These are phyloP conservation scores for Vitis rotundifolia DNA, from an alignment of 164 flowering plant genomes.

Conservation along the genomic window DNA sequence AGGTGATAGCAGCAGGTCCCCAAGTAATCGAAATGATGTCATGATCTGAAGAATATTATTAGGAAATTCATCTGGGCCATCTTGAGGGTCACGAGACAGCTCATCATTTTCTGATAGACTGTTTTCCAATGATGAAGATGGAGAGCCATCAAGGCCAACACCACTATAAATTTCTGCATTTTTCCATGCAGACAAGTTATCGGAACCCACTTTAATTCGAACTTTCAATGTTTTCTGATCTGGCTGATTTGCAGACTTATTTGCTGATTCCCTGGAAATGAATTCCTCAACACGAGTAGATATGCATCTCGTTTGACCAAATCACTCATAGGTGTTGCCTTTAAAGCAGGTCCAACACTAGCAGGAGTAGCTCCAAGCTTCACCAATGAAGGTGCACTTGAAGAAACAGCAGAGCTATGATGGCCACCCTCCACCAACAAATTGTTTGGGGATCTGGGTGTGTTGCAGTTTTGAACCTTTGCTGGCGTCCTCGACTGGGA, in stretches of 20 bases:
- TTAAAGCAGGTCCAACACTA: constrained; percentile 13
- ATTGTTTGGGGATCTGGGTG: constrained; percentile 42
- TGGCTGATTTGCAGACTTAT: constrained; percentile 25
- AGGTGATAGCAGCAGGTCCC: constrained; percentile 52
- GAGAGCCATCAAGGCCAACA: constrained; percentile 73
- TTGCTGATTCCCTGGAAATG: constrained; percentile 31
- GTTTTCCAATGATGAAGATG: constrained; percentile 58
- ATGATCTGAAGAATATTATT: constrained; percentile 58
- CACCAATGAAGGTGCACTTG: constrained; percentile 25
- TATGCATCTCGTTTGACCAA: constrained; percentile 21
- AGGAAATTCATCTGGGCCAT: constrained; percentile 48
- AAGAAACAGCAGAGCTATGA: constrained; percentile 23
- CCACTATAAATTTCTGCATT: constrained; percentile 85
- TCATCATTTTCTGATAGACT: constrained; percentile 59
- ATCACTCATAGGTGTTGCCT: constrained; percentile 17
- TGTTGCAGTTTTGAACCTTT: constrained; percentile 28
- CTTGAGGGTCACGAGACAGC: constrained; percentile 27
- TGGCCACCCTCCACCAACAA: constrained; percentile 40
- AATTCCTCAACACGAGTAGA: constrained; percentile 24
- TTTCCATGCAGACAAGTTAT: constrained; percentile 48
- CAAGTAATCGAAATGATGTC: constrained; percentile 47
- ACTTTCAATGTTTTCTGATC: constrained; percentile 77
- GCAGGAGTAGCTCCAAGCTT: constrained; percentile 31
- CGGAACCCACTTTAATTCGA: constrained; percentile 75
- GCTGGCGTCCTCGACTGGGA: constrained; percentile 48